phyloP scores from a whole-genome alignment of 495 filamentous ascomycete species.

The Aspergillus mulundensis region DNA sequence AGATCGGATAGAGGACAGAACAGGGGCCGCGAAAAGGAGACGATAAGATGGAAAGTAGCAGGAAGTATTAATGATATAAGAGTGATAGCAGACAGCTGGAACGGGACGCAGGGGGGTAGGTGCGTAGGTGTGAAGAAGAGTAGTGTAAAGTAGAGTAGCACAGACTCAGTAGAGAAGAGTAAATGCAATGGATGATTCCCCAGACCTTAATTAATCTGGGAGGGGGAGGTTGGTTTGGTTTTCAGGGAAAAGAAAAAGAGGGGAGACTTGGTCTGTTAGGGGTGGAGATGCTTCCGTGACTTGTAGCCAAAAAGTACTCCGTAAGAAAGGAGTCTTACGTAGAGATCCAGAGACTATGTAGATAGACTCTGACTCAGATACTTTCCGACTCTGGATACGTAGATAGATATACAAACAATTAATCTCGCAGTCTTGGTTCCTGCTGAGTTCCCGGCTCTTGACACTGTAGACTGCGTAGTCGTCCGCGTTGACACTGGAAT shows the following conservation, averaged over 20 bases:
- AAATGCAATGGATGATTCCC: slow-evolving; percentile 1
- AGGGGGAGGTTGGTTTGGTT: slow-evolving; percentile 5
- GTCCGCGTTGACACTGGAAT: not conserved
- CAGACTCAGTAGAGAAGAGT: not conserved
- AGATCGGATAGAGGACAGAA: slow-evolving; percentile 4
- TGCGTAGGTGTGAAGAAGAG: not conserved
- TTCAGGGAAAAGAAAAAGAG: slow-evolving; percentile 11
- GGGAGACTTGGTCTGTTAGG: slow-evolving; percentile 5
- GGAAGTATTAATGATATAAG: slow-evolving; percentile 5
- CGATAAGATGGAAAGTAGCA: not conserved
- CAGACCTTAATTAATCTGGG: slow-evolving; percentile 1
- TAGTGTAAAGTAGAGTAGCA: not conserved
- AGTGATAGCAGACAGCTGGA: not conserved
- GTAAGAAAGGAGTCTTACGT: not conserved
- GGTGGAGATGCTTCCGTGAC: slow-evolving; percentile 22
- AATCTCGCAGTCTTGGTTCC: not conserved
- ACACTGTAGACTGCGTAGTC: not conserved
- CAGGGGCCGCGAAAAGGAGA: not conserved
- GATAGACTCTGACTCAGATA: not conserved
- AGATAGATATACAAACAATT: too few species aligned
- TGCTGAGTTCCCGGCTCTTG: not conserved
- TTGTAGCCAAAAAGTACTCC: slow-evolving; percentile 12
- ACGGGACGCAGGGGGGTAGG: not conserved
- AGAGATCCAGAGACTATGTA: too few species aligned
- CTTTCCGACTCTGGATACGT: not conserved